Base-by-base conservation (phyloP, 768 basidiomycete species). In the Hysterangium stoloniferum region DNA sequence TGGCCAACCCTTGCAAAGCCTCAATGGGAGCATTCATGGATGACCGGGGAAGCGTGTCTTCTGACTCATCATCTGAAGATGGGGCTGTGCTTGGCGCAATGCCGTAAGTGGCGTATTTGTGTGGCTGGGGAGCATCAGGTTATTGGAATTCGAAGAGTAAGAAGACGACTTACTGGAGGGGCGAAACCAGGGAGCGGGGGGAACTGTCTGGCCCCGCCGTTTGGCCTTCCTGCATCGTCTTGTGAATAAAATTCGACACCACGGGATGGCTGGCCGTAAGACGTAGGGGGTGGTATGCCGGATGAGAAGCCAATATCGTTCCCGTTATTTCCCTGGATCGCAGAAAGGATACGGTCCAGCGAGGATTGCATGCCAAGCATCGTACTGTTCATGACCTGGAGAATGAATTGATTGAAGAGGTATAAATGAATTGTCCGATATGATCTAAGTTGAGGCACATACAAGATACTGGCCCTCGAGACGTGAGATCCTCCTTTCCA, bases 331-430 rank as follows among this genome's bases (percentile, higher is more conserved):
- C 45, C 60, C 58, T 78, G 84, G 52, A 91, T 71, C 2, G 78
- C 82, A 38, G 75, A 69, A 48, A 92, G 68, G 61, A 92, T 92
- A 45, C 89, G 78, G 66, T 92, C 89, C 56, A 92, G 65, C 22
- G 88, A 85, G 4, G 87, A 85, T 66, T 92, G 90, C 84, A 92
- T 87, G 59, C 89, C 89, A 58, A 92, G 91, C 86, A 92, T 90
- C 64, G 91, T 89, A 67, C 86, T 88, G 64, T 92, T 87, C 79
- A 92, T 86, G 57, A 89, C 84, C 87, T 88, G 43, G 24, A 47
- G 41, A 41, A 19, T n/a, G 35, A 32, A 54, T 52, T 20, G 17
- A 15, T 31, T 35, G 19, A 45, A 52, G 54, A 54, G 53, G 43
- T 20, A 43, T 24, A 29, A 37, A 28, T 42, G 28, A 34, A 15